Base-by-base conservation (phyloP, 2,329 filamentous ascomycete species). In the Coniochaeta ligniaria region DNA sequence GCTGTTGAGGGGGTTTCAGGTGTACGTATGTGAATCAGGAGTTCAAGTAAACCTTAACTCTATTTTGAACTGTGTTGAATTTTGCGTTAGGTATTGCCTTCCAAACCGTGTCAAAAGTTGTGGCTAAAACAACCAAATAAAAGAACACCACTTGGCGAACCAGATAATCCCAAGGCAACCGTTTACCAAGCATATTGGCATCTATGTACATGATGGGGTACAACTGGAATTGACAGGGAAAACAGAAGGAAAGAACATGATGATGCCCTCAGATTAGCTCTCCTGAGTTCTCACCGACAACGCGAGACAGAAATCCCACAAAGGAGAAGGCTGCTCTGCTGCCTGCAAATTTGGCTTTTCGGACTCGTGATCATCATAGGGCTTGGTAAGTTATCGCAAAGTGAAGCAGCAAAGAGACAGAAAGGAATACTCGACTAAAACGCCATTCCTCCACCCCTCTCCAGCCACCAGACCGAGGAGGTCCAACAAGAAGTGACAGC, bases 321-420 rank as follows among this genome's bases (percentile, higher is more conserved):
- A 57, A 57, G 17, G 35, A 36, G 22, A 38, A 7, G 8, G 26
- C 54, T 22, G 60, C 62, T 69, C 70, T 65, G 72, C 67, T 73
- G 72, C 65, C 73, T 75, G 71, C 73, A 75, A 75, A 73, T 75
- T 74, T 74, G 73, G 73, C 73, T 74, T 75, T 73, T 72, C 70
- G 73, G 69, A 67, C 69, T 67, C 64, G 66, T 60, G 60, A 66
- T 75, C 73, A 74, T 75, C 73, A 75, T 69, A 64, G 71, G 70
- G 72, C 68, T 58, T 45, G 64, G 60, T 61, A 60, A 61, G 60
- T 28, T 58, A n/a, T 20, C 16, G 28, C 31, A 50, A 57, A 58
- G 28, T 45, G 28, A 61, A 61, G 43, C 36, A 61, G 16, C 47
- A 41, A 59, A 41, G 60, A 17, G 12, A 31, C 11, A 31, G 24